A percentile compares a stretch with the other conserved stretches of the same genome.
phyloP scores from a whole-genome alignment of 2,329 filamentous ascomycete genomes.

The Atkinsonella texensis region DNA sequence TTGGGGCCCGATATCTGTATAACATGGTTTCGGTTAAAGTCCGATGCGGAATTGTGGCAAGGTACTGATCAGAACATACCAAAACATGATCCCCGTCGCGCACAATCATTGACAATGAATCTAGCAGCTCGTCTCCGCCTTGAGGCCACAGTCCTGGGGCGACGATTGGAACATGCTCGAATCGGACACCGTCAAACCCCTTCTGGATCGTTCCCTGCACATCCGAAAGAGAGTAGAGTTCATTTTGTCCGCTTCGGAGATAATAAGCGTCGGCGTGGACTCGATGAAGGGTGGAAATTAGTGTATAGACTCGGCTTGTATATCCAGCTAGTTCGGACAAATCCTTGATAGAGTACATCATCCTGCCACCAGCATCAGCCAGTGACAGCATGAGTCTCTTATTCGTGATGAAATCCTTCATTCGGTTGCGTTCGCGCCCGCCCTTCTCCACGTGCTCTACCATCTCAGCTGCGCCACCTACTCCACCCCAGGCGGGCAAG shows the following conservation, averaged over 20 bases:
- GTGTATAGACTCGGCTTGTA: conserved; percentile 87
- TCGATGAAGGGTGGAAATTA: conserved; percentile 88
- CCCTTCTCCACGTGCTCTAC: conserved; percentile 35
- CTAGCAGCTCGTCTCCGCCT: conserved; percentile 83
- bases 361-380: conserved; percentile 87
- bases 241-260: conserved; percentile 51
- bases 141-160: conserved; percentile 80
- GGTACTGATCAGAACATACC: conserved; percentile 21
- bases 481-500: conserved; percentile 82
- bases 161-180: conserved; percentile 88
- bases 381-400: conserved; percentile 96
- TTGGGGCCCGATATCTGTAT: conserved; percentile 76
- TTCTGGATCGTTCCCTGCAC: conserved; percentile 88
- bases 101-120: conserved; percentile 79
- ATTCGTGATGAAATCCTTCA: conserved; percentile 99
- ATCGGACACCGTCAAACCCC: conserved; percentile 85
- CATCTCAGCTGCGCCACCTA: conserved; percentile 62
- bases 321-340: conserved; percentile 91
- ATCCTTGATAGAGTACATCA: conserved; percentile 99
- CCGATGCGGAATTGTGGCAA: background rate
- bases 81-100: conserved; percentile 85
- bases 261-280: conserved; percentile 87
- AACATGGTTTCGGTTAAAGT: conserved; percentile 8
- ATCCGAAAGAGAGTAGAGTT: conserved; percentile 81
- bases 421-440: conserved; percentile 67